Evolutionary conservation across 2,329 filamentous ascomycete species (phyloP), one percentile per base, ranked within the genome.

Genomic region (Fonsecaea nubica): DNA sequence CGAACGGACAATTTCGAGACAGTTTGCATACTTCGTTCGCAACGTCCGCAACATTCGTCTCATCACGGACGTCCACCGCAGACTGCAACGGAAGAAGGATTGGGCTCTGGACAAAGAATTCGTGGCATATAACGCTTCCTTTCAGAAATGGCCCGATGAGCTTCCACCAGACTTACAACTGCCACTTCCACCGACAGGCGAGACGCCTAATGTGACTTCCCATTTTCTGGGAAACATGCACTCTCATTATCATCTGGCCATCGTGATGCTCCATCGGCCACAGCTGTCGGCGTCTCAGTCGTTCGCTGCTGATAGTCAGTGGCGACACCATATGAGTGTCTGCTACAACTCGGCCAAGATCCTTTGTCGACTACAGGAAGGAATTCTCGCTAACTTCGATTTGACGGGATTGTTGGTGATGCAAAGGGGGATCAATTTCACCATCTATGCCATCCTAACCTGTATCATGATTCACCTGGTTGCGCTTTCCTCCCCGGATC

Each of bases 401-500:
- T 81, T 97, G 67, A 86, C 86, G 15, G 94, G 93, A 0, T 83
- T 98, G 15, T 85, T 95, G 72, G 96, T 90, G 79, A 97, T 97
- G 94, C 90, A 94, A 74, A 87, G 94, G 71, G 94, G 94, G 45
- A 93, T 96, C 76, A 97, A 93, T 78, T 98, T 97, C 75, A 92
- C 92, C 5, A 92, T 98, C n/a, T 98, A 98, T 75, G 89, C 90
- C 63, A 88, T 97, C 32, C 81, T 98, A 54, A 95, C 92, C 0
- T 97, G 93, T 81, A 93, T 94, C 30, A 93, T 97, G 79, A 85
- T 98, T 62, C 93, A 98, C 78, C 80, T 98, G 79, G 90, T 97
- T 72, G 93, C 93, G 4, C 90, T 97, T 68, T 96, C 93, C 13
- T 97, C 93, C 18, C 94, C 95, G 18, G 93, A 98, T 76, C 91